Base-by-base conservation (phyloP, 306 rosid species). In the Cicer yamashitae region DNA sequence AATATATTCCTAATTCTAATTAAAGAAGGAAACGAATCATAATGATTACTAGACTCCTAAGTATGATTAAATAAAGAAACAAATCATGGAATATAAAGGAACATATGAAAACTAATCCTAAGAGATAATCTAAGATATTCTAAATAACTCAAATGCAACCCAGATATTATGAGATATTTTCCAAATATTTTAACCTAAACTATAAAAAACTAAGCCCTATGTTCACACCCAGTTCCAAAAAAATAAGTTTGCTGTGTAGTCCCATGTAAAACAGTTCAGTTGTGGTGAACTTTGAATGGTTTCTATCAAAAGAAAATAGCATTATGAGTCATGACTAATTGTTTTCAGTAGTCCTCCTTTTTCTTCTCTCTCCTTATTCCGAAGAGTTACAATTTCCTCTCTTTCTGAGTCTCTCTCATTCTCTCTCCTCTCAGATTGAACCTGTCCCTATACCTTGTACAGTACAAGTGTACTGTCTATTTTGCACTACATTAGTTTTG, bases 71-170 rank as follows among this genome's bases (percentile, higher is more conserved):
- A 61, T 61, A 37, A 38, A 38, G 18, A 37, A 60, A n/a, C 46
- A 61, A 37, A 13, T 43, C 51, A 43, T 22, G 39, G 40, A 57
- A 57, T 22, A 57, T 61, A 38, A n/a, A 13, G 39, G 7, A n/a
- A 30, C 37, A n/a, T 61, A n/a, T 61, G 22, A 37, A 61, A 37
- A 61, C 67, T 61, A 57, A 57, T 57, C 39, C 62, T 57, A 57
- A 4, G 38, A 20, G 39, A 57, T 20, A 10, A 8, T 53, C 17
- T 53, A 57, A 57, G 63, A 22, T 20, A 20, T 56, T 56, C n/a
- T 20, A 56, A 56, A 56, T 56, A 56, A 56, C 62, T 17, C 25
- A 56, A 56, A 56, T 56, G 10, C 13, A 56, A 20, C 13, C 62
- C 62, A 56, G 37, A 37, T 20, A 56, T 56, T 53, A 53, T 53